Conservation (phyloP, 2,329 filamentous ascomycete genomes). For the Chaetomiaceae sp. region DNA sequence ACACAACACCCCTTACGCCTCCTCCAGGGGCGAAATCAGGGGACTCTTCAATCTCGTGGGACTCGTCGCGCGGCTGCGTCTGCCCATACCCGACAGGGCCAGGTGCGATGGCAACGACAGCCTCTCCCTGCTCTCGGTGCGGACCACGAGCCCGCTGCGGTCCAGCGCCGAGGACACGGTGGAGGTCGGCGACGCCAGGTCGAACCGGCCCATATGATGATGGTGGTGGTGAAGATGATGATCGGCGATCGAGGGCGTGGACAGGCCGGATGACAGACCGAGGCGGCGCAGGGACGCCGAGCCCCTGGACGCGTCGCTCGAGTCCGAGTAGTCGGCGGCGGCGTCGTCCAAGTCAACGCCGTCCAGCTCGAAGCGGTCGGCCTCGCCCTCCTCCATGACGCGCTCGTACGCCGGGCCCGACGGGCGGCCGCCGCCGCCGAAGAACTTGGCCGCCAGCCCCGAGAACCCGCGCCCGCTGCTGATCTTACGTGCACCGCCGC, state of each 20-base stretch:
- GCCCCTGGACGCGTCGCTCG: conserved; percentile 26
- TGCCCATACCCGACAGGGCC: conserved; percentile 48
- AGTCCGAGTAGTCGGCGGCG: conserved; percentile 59
- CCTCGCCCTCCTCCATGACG: conserved; percentile 74
- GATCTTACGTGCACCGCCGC: conserved; percentile 33
- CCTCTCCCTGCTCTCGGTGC: conserved; percentile 82
- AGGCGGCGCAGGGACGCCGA: conserved; percentile 19
- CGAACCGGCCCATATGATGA: conserved; percentile 39
- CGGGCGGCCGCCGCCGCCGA: conserved; percentile 49
- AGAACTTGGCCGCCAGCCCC: conserved; percentile 54
- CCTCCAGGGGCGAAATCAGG: conserved; percentile 44
- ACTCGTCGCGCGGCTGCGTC: conserved; percentile 51
- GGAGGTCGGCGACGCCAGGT: conserved; percentile 28
- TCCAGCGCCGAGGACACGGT: conserved; percentile 48
- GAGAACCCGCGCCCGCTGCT: conserved; percentile 36
- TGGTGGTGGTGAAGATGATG: conserved; percentile 22
- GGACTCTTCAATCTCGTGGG: conserved; percentile 56
- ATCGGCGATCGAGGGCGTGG: conserved; percentile 54
- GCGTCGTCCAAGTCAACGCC: conserved; percentile 53
- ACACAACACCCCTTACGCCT: conserved; percentile 22
- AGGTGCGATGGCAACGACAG: conserved; percentile 48
- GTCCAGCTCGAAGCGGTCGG: conserved; percentile 70
- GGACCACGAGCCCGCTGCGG: conserved; percentile 66
- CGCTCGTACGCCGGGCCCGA: conserved; percentile 63
- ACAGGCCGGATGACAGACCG: conserved; percentile 59